phyloP scores from a whole-genome alignment of 805 yeast genomes.

The Yamadazyma endophytica region DNA sequence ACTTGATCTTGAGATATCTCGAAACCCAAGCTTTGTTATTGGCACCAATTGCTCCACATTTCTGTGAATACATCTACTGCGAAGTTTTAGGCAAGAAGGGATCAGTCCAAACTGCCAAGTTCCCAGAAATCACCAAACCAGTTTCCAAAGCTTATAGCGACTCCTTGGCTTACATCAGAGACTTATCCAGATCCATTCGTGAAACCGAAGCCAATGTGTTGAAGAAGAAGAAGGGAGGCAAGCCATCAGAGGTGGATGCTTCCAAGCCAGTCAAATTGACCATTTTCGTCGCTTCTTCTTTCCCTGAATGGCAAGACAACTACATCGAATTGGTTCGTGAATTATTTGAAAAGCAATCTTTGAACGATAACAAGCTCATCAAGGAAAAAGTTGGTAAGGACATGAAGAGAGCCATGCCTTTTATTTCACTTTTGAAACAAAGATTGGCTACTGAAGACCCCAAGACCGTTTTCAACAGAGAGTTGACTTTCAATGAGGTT shows the following conservation, averaged over 20 bases:
- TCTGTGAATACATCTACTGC: slow-evolving; percentile 83
- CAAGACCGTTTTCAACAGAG: slow-evolving; percentile 81
- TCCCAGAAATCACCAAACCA: slow-evolving; percentile 75
- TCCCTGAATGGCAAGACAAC: slow-evolving; percentile 64
- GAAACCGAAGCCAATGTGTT: slow-evolving; percentile 86
- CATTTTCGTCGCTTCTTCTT: slow-evolving; percentile 72
- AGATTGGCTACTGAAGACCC: slow-evolving; percentile 70
- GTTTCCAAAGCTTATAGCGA: slow-evolving; percentile 59
- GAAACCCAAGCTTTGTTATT: slow-evolving; percentile 81
- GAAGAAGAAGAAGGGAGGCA: slow-evolving; percentile 79
- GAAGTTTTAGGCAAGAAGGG: slow-evolving; percentile 67
- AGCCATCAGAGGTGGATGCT: slow-evolving; percentile 69
- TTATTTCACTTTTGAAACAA: slow-evolving; percentile 80
- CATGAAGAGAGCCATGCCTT: slow-evolving; percentile 98
- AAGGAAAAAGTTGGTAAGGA: slow-evolving; percentile 75
- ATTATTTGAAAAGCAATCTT: slow-evolving; percentile 59
- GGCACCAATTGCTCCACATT: slow-evolving; percentile 95
- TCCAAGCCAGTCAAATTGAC: slow-evolving; percentile 70
- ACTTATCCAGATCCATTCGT: slow-evolving; percentile 77
- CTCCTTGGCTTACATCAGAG: slow-evolving; percentile 76
- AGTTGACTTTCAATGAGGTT: slow-evolving; percentile 76
- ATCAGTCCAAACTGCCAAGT: slow-evolving; percentile 68
- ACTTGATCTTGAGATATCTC: slow-evolving; percentile 74
- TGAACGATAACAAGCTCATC: slow-evolving; percentile 62
- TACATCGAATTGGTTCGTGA: slow-evolving; percentile 69